Percentiles rank a stretch among this genome's conserved stretches.
These are phyloP conservation scores for Cinnamomum chago DNA, from an alignment of 164 flowering plant genomes.

Conservation along the genomic window DNA sequence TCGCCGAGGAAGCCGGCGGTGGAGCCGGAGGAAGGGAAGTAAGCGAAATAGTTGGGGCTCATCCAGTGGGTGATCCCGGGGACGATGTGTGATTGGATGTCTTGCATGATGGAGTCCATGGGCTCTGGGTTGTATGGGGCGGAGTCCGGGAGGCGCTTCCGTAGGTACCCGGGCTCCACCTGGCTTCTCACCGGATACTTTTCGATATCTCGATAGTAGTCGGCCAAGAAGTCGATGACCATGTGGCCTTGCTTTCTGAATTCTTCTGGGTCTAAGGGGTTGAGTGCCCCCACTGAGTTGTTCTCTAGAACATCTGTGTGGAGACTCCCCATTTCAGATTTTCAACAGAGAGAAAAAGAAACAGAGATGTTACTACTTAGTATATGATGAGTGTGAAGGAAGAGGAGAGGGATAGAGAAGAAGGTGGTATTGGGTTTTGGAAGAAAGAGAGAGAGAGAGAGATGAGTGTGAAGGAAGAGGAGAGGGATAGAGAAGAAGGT, in stretches of 20 bases:
- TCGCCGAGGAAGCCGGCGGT: conserved; percentile 61
- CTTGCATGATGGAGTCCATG: conserved; percentile 44
- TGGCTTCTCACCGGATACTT: conserved; percentile 61
- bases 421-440: background rate
- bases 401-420: background rate
- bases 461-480: too few species aligned
- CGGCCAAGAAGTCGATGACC: conserved; percentile 60
- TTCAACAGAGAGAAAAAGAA: too few species aligned
- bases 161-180: conserved; percentile 68
- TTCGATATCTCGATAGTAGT: conserved; percentile 53
- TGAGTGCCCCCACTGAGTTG: conserved; percentile 9
- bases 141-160: conserved; percentile 32
- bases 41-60: conserved; percentile 62
- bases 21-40: conserved; percentile 48
- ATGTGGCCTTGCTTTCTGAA: conserved; percentile 56
- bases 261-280: conserved; percentile 56
- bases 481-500: background rate
- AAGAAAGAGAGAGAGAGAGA: too few species aligned
- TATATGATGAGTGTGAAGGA: background rate
- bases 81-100: conserved; percentile 38
- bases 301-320: conserved; percentile 14
- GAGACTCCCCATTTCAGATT: conserved; percentile 22
- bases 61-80: conserved; percentile 77
- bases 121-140: conserved; percentile 52
- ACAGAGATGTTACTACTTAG: too few species aligned